A percentile compares a stretch with the other conserved stretches of the same genome.
These are phyloP conservation scores for Monosporascus sp. DNA, from an alignment of 2,329 filamentous ascomycete species.

Conservation along the genomic window DNA sequence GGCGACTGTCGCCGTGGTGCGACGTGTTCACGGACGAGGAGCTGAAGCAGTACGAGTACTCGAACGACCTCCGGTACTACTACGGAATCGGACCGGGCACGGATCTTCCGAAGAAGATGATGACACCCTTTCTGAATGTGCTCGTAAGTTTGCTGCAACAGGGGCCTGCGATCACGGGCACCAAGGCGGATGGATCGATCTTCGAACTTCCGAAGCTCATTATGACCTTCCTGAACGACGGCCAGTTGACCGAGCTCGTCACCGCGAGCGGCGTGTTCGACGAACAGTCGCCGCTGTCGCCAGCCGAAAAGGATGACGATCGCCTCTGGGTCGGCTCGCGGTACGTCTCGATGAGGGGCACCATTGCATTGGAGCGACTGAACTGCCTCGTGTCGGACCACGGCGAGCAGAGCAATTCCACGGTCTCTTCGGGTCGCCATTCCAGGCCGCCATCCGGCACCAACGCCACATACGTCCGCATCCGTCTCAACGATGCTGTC, in stretches of 20 bases:
- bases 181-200: conserved; percentile 35
- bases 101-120: conserved; percentile 48
- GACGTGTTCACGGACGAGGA: conserved; percentile 57
- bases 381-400: conserved; percentile 35
- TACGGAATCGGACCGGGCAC: conserved; percentile 57
- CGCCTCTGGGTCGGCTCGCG: conserved; percentile 51
- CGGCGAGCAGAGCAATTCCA: background rate
- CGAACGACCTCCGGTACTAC: conserved; percentile 64
- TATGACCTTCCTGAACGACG: conserved; percentile 60
- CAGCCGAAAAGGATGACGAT: conserved; percentile 38
- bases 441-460: conserved; percentile 1
- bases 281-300: conserved; percentile 42
- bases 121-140: conserved; percentile 55
- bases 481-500: conserved; percentile 58
- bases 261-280: conserved; percentile 59
- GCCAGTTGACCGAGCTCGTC: conserved; percentile 58
- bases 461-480: conserved; percentile 45
- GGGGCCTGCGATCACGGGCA: conserved; percentile 46
- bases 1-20: conserved; percentile 57
- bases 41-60: conserved; percentile 59
- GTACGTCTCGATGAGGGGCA: conserved; percentile 59
- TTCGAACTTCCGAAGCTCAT: conserved; percentile 53
- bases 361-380: conserved; percentile 59
- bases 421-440: background rate
- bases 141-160: conserved; percentile 47